Base-by-base conservation (phyloP, 176 grass and related monocot species). In the Juncus effusus region DNA sequence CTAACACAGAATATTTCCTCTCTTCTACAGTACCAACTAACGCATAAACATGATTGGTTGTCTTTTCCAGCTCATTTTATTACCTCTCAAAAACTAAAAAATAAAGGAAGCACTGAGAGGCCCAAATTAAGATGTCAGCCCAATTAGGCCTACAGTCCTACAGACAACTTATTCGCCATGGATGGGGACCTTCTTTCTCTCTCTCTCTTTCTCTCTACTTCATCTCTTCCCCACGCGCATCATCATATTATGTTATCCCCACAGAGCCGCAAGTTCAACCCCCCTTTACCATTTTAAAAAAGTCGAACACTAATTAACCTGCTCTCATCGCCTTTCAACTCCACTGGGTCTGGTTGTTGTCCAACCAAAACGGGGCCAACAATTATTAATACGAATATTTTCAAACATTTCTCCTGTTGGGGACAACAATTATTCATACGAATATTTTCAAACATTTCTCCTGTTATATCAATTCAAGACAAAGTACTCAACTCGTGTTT, bases 181-280 rank as follows among this genome's bases (percentile, higher is more conserved):
- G 66, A 70, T 56, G 51, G 12, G 3, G 66, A 70, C 68, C 9
- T 0, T n/a, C 54, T 71, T 38, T 16, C 42, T 59, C 54, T 28
- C 13, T 71, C 42, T 59, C 54, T 14, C 35, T 14, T 19, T 39
- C 44, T n/a, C 54, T 54, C 54, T 56, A 49, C 9, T 53, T 69
- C 51, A 38, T 39, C 65, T 56, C 66, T 56, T 70, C 51, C 66
- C 56, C 66, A 56, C 44, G 51, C 37, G 15, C 37, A 56, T 40
- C 66, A 70, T 69, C 66, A 13, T 35, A 5, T 69, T 56, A 70
- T 35, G 6, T 69, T 56, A 70, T 56, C 66, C 66, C 64, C 66
- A 65, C 62, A 51, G 13, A 66, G 13, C 16, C 6, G 28, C 63
- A 66, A 12, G 8, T 41, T 12, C 1, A 56, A 40, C 36, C 51